Percentiles rank a stretch among this genome's conserved stretches.
Conservation (phyloP, 208 protist species). For the Trichomonas gallinae region DNA sequence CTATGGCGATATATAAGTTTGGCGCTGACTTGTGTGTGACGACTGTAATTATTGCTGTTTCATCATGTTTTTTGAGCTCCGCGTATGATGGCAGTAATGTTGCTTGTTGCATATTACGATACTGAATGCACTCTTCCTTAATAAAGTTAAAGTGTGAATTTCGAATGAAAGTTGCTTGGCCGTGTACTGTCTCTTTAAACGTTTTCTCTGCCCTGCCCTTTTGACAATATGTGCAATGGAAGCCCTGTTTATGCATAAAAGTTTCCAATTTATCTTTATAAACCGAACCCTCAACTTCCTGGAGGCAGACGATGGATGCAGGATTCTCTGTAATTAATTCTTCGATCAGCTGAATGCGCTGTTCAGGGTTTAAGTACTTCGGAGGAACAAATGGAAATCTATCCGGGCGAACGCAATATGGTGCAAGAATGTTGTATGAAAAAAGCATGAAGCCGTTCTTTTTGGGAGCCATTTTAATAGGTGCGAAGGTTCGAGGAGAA, state of each 20-base stretch:
- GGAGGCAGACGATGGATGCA: background rate
- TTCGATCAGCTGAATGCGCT: background rate
- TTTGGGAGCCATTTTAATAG: background rate
- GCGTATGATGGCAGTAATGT: background rate
- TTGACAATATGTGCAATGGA: background rate
- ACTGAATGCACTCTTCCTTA: background rate
- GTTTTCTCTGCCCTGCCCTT: background rate
- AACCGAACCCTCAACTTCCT: background rate
- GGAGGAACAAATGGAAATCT: background rate
- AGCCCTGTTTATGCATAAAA: background rate
- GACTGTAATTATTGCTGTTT: background rate
- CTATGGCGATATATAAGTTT: background rate
- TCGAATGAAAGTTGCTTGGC: background rate
- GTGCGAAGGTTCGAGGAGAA: background rate
- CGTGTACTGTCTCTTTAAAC: background rate
- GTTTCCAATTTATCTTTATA: background rate
- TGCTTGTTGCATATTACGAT: background rate
- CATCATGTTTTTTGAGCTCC: background rate
- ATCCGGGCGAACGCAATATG: background rate
- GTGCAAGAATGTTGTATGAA: background rate
- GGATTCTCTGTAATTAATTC: background rate
- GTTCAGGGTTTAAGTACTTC: background rate
- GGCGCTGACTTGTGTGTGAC: background rate
- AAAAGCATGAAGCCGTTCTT: background rate
- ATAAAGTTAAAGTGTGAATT: background rate